These are phyloP conservation scores for Chaetomium fimeti DNA, from an alignment of 495 filamentous ascomycete species.

Conservation along the genomic window DNA sequence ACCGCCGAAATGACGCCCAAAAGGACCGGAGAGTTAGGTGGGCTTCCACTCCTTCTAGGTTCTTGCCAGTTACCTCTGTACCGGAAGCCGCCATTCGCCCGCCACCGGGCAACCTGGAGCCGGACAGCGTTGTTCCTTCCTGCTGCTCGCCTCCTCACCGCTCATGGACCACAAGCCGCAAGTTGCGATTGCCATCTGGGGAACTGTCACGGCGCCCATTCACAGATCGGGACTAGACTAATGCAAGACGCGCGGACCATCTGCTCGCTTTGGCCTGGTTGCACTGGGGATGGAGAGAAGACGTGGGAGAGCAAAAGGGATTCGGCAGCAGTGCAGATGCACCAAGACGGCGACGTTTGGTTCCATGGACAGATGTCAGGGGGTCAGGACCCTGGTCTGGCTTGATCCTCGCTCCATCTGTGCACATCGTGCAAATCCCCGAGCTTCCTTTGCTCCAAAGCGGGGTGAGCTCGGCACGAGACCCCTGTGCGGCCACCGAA, in stretches of 20 bases:
- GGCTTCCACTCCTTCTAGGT: neutral
- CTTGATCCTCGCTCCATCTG: constrained; percentile 32
- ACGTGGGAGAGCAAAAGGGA: too few species aligned
- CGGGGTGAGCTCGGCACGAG: constrained; percentile 22
- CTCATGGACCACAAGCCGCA: constrained; percentile 2
- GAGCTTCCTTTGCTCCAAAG: constrained; percentile 10
- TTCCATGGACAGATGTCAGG: too few species aligned
- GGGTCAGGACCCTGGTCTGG: constrained; percentile 19
- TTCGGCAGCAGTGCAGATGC: constrained; percentile 21
- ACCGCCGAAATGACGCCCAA: constrained; percentile 17
- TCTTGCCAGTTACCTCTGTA: too few species aligned
- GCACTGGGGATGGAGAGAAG: too few species aligned
- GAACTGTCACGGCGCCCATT: constrained; percentile 17
- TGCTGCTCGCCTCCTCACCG: constrained; percentile 10
- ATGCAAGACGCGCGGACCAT: constrained; percentile 20
- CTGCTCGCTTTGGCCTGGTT: constrained; percentile 23
- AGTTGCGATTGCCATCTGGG: constrained; percentile 29
- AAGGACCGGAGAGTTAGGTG: neutral
- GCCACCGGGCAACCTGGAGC: neutral
- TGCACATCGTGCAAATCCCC: constrained; percentile 31
- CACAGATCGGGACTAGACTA: constrained; percentile 24
- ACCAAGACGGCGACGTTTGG: constrained; percentile 17
- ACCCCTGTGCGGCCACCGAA: constrained; percentile 14
- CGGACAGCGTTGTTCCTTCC: neutral
- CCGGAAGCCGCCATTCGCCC: neutral